Evolutionary conservation across 805 yeast genomes (phyloP).

Genomic region (Metschnikowia picachoensis): DNA sequence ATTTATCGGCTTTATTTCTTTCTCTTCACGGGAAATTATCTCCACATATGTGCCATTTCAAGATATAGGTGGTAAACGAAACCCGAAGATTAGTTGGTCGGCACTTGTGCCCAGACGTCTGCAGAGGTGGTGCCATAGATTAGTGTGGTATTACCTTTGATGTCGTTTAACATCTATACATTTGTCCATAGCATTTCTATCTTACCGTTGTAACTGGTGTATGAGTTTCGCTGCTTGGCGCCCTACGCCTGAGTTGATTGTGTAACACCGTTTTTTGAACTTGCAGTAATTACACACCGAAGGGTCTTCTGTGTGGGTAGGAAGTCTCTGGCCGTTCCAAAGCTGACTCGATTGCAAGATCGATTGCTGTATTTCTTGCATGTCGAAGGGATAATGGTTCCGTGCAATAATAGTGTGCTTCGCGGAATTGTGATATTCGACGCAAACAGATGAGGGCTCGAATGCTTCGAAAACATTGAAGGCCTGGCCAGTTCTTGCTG

Average conservation of each 20-base stretch:
- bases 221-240: conserved; percentile 4
- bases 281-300: conserved; percentile 54
- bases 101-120: conserved; percentile 20
- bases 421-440: conserved; percentile 47
- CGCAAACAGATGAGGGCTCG: conserved; percentile 39
- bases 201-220: conserved; percentile 9
- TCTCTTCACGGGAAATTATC: conserved; percentile 28
- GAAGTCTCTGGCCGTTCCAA: conserved; percentile 59
- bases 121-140: conserved; percentile 24
- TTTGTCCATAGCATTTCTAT: background rate
- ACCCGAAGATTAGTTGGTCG: conserved; percentile 28
- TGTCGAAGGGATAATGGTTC: conserved; percentile 36
- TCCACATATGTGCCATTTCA: conserved; percentile 33
- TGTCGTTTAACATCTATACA: conserved; percentile 17
- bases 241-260: conserved; percentile 9
- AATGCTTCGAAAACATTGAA: conserved; percentile 33
- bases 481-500: conserved; percentile 51
- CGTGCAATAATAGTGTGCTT: conserved; percentile 37
- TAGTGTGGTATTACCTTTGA: conserved; percentile 22
- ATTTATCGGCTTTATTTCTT: background rate
- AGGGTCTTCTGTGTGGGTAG: conserved; percentile 39
- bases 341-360: conserved; percentile 38
- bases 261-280: conserved; percentile 31
- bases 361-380: conserved; percentile 23
- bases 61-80: conserved; percentile 42